Base-by-base conservation (phyloP, 2,329 filamentous ascomycete genomes). In the Daldinia sp. region DNA sequence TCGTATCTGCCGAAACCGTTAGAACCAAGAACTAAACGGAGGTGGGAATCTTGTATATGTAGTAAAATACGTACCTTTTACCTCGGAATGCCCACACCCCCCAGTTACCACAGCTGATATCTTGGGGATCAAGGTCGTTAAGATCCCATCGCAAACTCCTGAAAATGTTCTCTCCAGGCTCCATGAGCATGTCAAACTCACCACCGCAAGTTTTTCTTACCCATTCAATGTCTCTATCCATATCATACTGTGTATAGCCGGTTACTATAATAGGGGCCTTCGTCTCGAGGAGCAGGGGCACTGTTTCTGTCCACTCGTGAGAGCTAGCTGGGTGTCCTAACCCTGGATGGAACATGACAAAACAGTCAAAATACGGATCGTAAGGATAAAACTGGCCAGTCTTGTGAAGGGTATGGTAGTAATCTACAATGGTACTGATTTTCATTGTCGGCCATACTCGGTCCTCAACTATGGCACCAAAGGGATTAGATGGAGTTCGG, bases 341-440 rank as follows among this genome's bases (percentile, higher is more conserved):
- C 7, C 96, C 96, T 0, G 96, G 96, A 74, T 99, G 96, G 83
- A 98, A 99, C 52, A 97, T 85, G 73, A 99, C 89, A 75, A 99
- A 97, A 77, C 92, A 95, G 81, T 99, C 95, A 77, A 99, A 97
- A 80, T 99, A 99, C 0, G 95, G 95, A 75, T 99, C 95, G 75
- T 96, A 97, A 0, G 96, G 95, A 60, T 91, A 88, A 80, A 98
- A 99, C 75, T 94, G 86, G 48, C 93, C 90, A 0, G 94, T 91
- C 75, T 93, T 88, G 80, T 99, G 94, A 70, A 99, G 87, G 2
- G 92, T 98, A 78, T 99, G 94, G 81, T 96, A 99, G 80, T 99
- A 97, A 71, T 99, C 95, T 52, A 98, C 94, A 73, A 94, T 97
- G 0, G 96, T 99, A 76, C 90, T 95, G 73, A 99, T 96, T 82